phyloP scores from a whole-genome alignment of 306 rosid genomes.

The Inga laurina region DNA sequence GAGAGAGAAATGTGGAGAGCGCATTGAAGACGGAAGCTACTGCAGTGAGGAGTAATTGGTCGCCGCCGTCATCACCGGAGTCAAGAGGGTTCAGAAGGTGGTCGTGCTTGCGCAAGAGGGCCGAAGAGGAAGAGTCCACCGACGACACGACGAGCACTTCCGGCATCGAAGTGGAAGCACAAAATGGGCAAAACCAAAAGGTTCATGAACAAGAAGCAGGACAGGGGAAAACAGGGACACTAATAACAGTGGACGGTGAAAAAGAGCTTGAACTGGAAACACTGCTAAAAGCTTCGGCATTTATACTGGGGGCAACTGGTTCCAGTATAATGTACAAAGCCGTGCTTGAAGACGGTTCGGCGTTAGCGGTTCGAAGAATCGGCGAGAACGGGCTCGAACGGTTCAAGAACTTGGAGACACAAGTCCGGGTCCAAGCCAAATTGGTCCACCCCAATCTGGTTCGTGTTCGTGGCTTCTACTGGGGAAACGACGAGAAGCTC shows the following conservation, averaged over 20 bases:
- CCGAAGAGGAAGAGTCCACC: constrained; percentile 54
- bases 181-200: background rate
- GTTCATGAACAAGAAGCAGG: constrained; percentile 33
- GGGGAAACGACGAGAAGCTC: constrained; percentile 89
- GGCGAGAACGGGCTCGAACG: constrained; percentile 79
- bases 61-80: constrained; percentile 58
- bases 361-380: constrained; percentile 85
- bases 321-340: constrained; percentile 97
- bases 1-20: constrained; percentile 42
- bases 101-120: constrained; percentile 73
- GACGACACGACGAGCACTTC: constrained; percentile 45
- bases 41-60: constrained; percentile 42
- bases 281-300: constrained; percentile 82
- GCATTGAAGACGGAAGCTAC: constrained; percentile 42
- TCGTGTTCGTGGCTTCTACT: constrained; percentile 88
- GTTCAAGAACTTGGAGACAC: constrained; percentile 87
- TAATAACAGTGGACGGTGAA: constrained; percentile 85
- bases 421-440: constrained; percentile 70
- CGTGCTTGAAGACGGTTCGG: constrained; percentile 79
- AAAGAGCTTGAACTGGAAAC: constrained; percentile 84
- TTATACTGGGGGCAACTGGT: constrained; percentile 91
- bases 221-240: constrained; percentile 60
- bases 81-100: constrained; percentile 73
- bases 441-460: constrained; percentile 86
- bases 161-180: constrained; percentile 32